phyloP scores from a whole-genome alignment of 225 moss, liverwort and hornwort genomes.

The Polytrichum commune region DNA sequence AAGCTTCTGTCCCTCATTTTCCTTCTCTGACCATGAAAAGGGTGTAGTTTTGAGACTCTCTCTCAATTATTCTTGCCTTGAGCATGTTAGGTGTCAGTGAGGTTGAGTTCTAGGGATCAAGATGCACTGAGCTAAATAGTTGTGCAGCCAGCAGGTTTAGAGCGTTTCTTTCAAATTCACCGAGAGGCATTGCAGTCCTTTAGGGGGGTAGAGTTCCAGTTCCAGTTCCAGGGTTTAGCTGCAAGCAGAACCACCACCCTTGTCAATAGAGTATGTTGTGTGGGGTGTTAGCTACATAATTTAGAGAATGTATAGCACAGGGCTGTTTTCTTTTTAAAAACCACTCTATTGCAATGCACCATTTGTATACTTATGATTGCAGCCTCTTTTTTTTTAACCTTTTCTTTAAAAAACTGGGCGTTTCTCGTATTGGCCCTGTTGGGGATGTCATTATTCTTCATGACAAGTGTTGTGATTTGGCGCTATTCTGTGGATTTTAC shows the following conservation, averaged over 20 bases:
- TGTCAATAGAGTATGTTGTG: constrained; percentile 15
- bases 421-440: neutral
- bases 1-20: constrained; percentile 12
- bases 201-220: constrained; percentile 13
- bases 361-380: constrained; percentile 50
- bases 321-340: constrained; percentile 18
- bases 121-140: constrained; percentile 10
- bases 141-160: constrained; percentile 17
- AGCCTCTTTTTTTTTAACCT: constrained; percentile 9
- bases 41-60: constrained; percentile 10
- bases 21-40: constrained; percentile 9
- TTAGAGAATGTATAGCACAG: constrained; percentile 52
- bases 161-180: constrained; percentile 3
- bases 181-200: constrained; percentile 13
- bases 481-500: too few relatives aligned
- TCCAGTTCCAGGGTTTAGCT: constrained; percentile 19
- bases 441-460: neutral
- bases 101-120: constrained; percentile 2
- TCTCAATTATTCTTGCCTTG: constrained; percentile 1
- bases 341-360: constrained; percentile 37
- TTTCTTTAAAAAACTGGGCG: constrained; percentile 7
- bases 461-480: neutral
- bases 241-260: constrained; percentile 16
- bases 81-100: constrained; percentile 18
- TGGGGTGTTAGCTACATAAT: constrained; percentile 28